phyloP scores from a whole-genome alignment of 495 filamentous ascomycete species.

The Trichoderma gamsii region DNA sequence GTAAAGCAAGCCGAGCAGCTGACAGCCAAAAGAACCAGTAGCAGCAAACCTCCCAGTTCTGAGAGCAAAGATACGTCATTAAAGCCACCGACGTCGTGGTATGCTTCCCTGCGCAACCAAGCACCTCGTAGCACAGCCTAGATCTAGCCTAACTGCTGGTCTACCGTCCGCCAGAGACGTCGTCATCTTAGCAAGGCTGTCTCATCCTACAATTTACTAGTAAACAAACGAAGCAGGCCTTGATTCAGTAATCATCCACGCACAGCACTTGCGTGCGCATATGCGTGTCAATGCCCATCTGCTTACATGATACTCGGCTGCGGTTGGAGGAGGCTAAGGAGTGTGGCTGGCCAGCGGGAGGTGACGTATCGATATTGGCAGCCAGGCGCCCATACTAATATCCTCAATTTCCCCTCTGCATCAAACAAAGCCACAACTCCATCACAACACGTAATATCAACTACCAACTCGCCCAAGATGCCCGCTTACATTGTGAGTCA shows the following conservation, averaged over 20 bases:
- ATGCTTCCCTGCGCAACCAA: background rate
- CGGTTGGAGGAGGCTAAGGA: background rate
- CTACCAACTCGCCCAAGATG: conserved; percentile 44
- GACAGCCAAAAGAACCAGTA: too few relatives aligned
- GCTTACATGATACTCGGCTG: background rate
- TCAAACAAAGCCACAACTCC: background rate
- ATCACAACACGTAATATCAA: background rate
- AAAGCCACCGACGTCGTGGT: conserved; percentile 1
- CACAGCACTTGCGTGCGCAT: too few relatives aligned
- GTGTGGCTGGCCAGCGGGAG: background rate
- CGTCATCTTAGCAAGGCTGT: too few relatives aligned
- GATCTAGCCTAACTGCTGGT: background rate
- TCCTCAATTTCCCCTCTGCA: background rate
- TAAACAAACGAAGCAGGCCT: too few relatives aligned
- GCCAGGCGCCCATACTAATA: background rate
- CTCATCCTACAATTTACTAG: too few relatives aligned
- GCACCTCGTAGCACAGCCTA: background rate
- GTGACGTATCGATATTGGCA: background rate
- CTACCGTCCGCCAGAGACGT: too few relatives aligned
- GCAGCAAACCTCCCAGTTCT: too few relatives aligned
- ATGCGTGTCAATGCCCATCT: background rate
- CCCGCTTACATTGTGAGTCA: conserved; percentile 62
- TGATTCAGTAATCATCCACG: too few relatives aligned
- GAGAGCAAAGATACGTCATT: background rate
- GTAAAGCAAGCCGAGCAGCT: too few relatives aligned